Conservation (phyloP, 306 rosid genomes). For the Gynostemma pentaphyllum region DNA sequence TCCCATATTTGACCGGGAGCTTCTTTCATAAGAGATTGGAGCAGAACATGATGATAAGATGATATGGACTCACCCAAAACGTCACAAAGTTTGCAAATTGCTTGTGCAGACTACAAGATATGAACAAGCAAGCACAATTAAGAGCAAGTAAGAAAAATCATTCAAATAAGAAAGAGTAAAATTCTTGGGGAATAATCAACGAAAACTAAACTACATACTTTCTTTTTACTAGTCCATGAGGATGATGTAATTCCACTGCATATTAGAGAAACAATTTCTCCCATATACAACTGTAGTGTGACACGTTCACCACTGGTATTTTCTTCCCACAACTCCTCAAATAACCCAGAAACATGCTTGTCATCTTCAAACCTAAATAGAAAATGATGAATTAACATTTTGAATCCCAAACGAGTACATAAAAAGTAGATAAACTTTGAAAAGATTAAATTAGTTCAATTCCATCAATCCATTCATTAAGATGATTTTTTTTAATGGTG, state of each 20-base stretch:
- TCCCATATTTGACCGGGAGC: conserved; percentile 94
- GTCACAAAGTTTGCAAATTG: conserved; percentile 79
- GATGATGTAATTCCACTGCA: conserved; percentile 67
- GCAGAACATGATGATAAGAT: conserved; percentile 51
- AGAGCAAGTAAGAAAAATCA: conserved; percentile 1
- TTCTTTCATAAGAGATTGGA: conserved; percentile 76
- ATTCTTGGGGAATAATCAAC: not conserved
- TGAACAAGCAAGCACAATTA: conserved; percentile 14
- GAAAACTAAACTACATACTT: conserved; percentile 29
- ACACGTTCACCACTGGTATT: conserved; percentile 82
- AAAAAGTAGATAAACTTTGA: not conserved
- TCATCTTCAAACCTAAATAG: conserved; percentile 75
- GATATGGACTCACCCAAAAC: conserved; percentile 85
- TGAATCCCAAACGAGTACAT: not conserved
- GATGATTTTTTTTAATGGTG: not conserved
- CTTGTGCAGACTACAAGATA: conserved; percentile 68
- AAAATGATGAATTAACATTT: not conserved
- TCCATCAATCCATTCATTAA: not conserved
- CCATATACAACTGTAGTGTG: conserved; percentile 70
- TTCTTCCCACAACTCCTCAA: conserved; percentile 98
- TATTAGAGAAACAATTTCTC: conserved; percentile 71
- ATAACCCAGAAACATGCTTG: conserved; percentile 51
- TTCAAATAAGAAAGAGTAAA: conserved; percentile 6
- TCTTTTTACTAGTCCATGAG: conserved; percentile 78
- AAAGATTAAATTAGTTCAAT: not conserved